Conservation (phyloP, 805 yeast genomes). For the Cyberlindnera maritima region DNA sequence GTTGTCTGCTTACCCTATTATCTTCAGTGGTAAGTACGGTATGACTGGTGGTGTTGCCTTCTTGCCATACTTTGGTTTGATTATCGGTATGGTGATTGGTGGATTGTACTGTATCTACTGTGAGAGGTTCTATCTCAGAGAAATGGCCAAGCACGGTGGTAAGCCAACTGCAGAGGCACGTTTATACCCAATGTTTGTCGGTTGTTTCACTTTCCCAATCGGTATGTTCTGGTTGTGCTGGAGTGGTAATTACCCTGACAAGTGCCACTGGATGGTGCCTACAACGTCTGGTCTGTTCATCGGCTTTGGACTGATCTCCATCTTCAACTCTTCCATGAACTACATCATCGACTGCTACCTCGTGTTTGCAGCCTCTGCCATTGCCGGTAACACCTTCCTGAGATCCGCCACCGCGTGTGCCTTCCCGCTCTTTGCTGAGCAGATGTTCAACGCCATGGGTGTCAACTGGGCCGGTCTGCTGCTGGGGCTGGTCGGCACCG, state of each 20-base stretch:
- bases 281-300: conserved; percentile 59
- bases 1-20: conserved; percentile 73
- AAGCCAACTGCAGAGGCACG: conserved; percentile 76
- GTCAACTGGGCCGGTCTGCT: conserved; percentile 78
- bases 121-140: conserved; percentile 52
- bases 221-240: conserved; percentile 88
- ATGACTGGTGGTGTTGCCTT: conserved; percentile 64
- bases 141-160: conserved; percentile 51
- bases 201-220: conserved; percentile 66
- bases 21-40: conserved; percentile 60
- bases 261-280: conserved; percentile 82
- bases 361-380: conserved; percentile 72
- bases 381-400: conserved; percentile 70
- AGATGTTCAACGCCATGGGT: conserved; percentile 68
- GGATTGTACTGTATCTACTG: conserved; percentile 46
- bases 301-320: conserved; percentile 65
- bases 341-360: conserved; percentile 73
- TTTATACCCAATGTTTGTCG: conserved; percentile 70
- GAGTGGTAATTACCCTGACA: conserved; percentile 73
- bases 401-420: conserved; percentile 69
- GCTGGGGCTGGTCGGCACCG: conserved; percentile 57
- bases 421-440: conserved; percentile 68
- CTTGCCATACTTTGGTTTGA: conserved; percentile 76
- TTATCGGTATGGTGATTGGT: conserved; percentile 65
- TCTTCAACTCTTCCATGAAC: conserved; percentile 68